Evolutionary conservation across 1,284 basidiomycete species (phyloP).

Genomic region (Psilocybe mexicana): DNA sequence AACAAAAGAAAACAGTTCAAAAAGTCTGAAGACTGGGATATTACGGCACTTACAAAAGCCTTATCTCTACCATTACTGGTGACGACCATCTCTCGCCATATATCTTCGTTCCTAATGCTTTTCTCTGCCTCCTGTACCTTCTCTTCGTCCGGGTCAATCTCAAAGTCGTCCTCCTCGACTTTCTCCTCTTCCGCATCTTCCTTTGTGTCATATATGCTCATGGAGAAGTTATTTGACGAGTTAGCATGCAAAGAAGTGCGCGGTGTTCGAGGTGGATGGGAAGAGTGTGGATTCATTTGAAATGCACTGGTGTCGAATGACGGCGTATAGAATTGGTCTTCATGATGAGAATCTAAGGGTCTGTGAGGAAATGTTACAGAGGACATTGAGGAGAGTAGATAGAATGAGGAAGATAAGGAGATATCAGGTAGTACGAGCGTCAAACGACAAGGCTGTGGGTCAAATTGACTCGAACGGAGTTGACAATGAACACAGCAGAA

Average conservation of each 20-base stretch:
- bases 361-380: conserved; percentile 43
- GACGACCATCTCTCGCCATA: conserved; percentile 76
- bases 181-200: conserved; percentile 35
- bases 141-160: conserved; percentile 30
- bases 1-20: conserved; percentile 2
- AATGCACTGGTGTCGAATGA: conserved; percentile 51
- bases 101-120: conserved; percentile 47
- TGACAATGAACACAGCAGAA: not conserved
- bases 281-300: conserved; percentile 77
- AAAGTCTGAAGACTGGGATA: not conserved
- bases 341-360: conserved; percentile 25
- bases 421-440: not conserved
- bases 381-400: conserved; percentile 38
- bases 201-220: conserved; percentile 40
- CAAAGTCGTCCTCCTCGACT: conserved; percentile 30
- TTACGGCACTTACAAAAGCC: conserved; percentile 61
- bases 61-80: conserved; percentile 80
- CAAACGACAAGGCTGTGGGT: conserved; percentile 10
- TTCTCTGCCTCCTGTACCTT: conserved; percentile 13
- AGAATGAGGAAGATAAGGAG: not conserved
- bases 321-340: conserved; percentile 36
- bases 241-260: conserved; percentile 46
- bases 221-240: conserved; percentile 32
- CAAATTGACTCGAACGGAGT: conserved; percentile 10
- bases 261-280: conserved; percentile 75